Evolutionary conservation across 192 early-diverging fungal genomes (phyloP).

Genomic region (Allomyces macrogynus): DNA sequence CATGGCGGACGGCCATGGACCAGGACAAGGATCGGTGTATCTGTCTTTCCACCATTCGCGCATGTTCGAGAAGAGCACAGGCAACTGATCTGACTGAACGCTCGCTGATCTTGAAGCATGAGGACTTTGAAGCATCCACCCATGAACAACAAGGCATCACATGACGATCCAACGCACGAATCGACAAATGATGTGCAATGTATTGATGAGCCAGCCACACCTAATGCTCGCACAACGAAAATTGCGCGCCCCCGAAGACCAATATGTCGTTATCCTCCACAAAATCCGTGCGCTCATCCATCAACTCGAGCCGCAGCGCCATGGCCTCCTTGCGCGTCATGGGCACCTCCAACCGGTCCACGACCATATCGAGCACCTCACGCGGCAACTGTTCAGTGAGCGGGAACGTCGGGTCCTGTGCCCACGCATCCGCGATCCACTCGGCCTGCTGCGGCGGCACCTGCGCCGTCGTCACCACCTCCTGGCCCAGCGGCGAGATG

Average conservation of each 20-base stretch:
- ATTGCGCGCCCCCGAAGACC: neutral
- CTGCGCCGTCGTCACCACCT: conserved; percentile 22
- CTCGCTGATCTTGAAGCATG: too few relatives aligned
- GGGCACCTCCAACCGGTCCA: neutral
- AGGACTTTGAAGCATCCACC: too few relatives aligned
- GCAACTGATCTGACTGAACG: too few relatives aligned
- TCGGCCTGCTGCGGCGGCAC: conserved; percentile 43
- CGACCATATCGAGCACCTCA: neutral
- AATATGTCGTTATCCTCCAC: neutral
- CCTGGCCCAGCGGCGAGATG: neutral
- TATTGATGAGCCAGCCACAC: too few relatives aligned
- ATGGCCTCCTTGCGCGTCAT: neutral
- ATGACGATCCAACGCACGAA: too few relatives aligned
- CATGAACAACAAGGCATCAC: too few relatives aligned
- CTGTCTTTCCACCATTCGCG: too few relatives aligned
- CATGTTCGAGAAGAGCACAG: too few relatives aligned
- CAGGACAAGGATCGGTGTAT: too few relatives aligned
- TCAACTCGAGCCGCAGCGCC: neutral
- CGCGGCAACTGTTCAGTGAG: neutral
- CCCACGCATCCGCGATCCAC: conserved; percentile 9
- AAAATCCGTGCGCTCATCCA: neutral
- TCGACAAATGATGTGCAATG: too few relatives aligned
- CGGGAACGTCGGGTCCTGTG: neutral
- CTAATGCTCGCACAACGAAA: too few relatives aligned
- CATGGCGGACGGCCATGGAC: too few relatives aligned